phyloP scores from a whole-genome alignment of 257 asterid genomes.

The Haberlea rhodopensis region DNA sequence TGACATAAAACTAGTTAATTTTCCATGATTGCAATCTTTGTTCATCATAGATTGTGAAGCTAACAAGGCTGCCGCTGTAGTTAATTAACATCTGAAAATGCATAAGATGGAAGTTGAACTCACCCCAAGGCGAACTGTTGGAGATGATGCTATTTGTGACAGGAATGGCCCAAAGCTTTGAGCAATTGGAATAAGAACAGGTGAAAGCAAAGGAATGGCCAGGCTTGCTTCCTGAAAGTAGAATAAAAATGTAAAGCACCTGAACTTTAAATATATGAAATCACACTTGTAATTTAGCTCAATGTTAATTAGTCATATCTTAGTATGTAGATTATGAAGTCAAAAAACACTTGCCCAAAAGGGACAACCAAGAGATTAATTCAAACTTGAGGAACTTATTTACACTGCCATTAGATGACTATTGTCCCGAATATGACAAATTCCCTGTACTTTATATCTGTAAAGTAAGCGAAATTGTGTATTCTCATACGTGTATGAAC shows the following conservation, averaged over 20 bases:
- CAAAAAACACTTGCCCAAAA: background rate
- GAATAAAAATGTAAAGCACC: background rate
- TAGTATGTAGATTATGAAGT: too few species aligned
- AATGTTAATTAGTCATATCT: too few species aligned
- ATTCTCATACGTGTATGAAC: too few species aligned
- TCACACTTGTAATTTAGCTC: too few species aligned
- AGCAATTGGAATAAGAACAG: constrained; percentile 79
- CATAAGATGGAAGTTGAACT: constrained; percentile 32
- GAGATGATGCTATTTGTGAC: constrained; percentile 75
- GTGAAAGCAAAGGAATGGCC: constrained; percentile 84
- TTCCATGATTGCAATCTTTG: background rate
- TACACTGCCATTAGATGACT: background rate
- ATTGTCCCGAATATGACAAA: too few species aligned
- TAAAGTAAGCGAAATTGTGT: too few species aligned
- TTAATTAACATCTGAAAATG: constrained; percentile 3
- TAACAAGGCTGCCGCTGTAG: background rate
- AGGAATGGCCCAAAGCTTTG: constrained; percentile 83
- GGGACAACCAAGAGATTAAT: background rate
- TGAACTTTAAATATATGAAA: too few species aligned
- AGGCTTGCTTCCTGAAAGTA: constrained; percentile 79
- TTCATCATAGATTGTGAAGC: background rate
- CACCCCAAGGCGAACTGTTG: constrained; percentile 90
- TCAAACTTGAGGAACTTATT: background rate
- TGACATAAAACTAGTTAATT: background rate
- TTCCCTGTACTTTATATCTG: too few species aligned